A percentile compares a stretch with the other conserved stretches of the same genome.
phyloP scores from a whole-genome alignment of 441 rosid species.

The Macaranga tanarius region DNA sequence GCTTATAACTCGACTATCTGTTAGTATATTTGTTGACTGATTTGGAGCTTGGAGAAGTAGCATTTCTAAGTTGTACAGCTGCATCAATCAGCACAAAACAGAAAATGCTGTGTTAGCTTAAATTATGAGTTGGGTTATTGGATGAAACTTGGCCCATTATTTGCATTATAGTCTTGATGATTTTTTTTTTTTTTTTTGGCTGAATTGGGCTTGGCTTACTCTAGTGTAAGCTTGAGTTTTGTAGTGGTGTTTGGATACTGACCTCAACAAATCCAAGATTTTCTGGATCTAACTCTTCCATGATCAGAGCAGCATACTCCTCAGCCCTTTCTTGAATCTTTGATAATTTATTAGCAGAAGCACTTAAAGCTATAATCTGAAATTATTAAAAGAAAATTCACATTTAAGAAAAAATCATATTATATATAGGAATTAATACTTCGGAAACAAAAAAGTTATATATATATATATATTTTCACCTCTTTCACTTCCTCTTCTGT shows the following conservation, averaged over 20 bases:
- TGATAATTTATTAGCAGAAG: slow-evolving; percentile 71
- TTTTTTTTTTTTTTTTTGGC: too few species aligned
- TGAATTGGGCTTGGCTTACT: not conserved
- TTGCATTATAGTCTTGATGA: too few species aligned
- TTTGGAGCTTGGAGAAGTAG: slow-evolving; percentile 65
- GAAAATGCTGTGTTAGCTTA: not conserved
- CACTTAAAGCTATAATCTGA: slow-evolving; percentile 75
- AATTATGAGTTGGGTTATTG: not conserved
- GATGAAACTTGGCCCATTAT: not conserved
- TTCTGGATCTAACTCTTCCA: slow-evolving; percentile 77
- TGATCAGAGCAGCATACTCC: slow-evolving; percentile 77
- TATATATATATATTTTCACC: too few species aligned
- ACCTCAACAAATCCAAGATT: slow-evolving; percentile 80
- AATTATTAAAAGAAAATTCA: not conserved
- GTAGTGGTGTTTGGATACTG: slow-evolving; percentile 2
- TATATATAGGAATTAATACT: too few species aligned
- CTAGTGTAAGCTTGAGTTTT: too few species aligned
- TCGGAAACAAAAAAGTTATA: too few species aligned
- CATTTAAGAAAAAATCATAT: not conserved
- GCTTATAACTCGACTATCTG: slow-evolving; percentile 55
- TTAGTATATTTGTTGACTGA: slow-evolving; percentile 42
- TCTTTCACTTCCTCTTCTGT: slow-evolving; percentile 68
- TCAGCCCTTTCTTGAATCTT: slow-evolving; percentile 64
- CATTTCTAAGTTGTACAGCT: slow-evolving; percentile 65
- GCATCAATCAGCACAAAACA: not conserved